Evolutionary conservation across 768 basidiomycete species (phyloP).

Genomic region (Omphalotus guepiniiformis): DNA sequence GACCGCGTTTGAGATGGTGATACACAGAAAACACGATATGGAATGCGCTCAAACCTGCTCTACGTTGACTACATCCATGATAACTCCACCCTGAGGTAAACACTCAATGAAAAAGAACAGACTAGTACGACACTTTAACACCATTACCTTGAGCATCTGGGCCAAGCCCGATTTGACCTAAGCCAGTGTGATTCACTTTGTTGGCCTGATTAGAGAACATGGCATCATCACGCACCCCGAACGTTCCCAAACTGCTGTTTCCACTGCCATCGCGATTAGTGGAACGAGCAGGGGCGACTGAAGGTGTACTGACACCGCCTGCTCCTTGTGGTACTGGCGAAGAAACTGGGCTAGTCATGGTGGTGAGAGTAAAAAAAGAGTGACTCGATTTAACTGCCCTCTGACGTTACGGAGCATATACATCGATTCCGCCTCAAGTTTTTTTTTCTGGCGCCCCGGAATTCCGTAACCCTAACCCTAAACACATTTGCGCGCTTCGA

Average conservation of each 20-base stretch:
- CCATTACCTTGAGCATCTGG: slow-evolving; percentile 68
- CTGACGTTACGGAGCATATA: no score
- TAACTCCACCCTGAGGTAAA: slow-evolving; percentile 42
- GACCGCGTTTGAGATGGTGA: not conserved
- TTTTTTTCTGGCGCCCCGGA: no score
- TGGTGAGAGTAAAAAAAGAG: slow-evolving; percentile 1
- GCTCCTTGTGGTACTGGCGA: slow-evolving; percentile 6
- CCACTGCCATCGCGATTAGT: slow-evolving; percentile 31
- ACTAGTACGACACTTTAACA: slow-evolving; percentile 1
- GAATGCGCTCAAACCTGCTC: slow-evolving; percentile 38
- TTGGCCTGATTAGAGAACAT: not conserved
- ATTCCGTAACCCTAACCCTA: no score
- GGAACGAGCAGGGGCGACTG: slow-evolving; percentile 34
- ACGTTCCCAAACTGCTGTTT: slow-evolving; percentile 45
- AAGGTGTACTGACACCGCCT: slow-evolving; percentile 10
- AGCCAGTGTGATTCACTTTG: not conserved
- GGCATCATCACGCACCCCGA: slow-evolving; percentile 35
- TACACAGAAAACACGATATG: not conserved
- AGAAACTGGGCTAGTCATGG: slow-evolving; percentile 7
- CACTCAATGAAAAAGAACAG: slow-evolving; percentile 1
- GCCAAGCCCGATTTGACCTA: slow-evolving; percentile 72
- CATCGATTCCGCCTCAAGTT: no score
- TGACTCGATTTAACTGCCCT: no score
- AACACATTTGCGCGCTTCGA: no score
- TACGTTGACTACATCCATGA: slow-evolving; percentile 72